Evolutionary conservation across 1,284 basidiomycete species (phyloP).

Genomic region (Mycosarcoma maydis): DNA sequence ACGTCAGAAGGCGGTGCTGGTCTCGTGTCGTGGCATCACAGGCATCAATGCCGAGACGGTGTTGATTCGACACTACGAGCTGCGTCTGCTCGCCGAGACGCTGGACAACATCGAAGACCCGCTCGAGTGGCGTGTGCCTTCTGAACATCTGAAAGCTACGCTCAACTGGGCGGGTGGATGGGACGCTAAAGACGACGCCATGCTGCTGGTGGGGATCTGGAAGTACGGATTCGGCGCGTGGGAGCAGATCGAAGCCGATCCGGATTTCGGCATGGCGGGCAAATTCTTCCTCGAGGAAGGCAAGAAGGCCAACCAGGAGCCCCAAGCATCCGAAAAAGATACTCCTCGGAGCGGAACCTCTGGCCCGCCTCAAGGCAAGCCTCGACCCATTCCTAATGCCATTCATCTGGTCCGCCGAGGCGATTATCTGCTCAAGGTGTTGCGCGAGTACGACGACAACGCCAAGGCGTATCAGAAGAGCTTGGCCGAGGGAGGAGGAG

Average conservation of each 20-base stretch:
- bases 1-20: slow-evolving; percentile 93
- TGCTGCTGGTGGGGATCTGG: slow-evolving; percentile 92
- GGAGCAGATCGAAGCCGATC: slow-evolving; percentile 92
- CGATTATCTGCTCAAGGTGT: slow-evolving; percentile 88
- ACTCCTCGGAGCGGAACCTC: slow-evolving; percentile 38
- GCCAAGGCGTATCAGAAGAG: slow-evolving; percentile 48
- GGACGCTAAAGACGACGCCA: slow-evolving; percentile 91
- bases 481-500: slow-evolving; percentile 24
- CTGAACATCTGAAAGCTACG: slow-evolving; percentile 90
- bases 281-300: slow-evolving; percentile 98
- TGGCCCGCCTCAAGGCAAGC: slow-evolving; percentile 50
- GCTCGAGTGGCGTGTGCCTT: slow-evolving; percentile 84
- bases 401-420: slow-evolving; percentile 94
- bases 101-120: slow-evolving; percentile 73
- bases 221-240: slow-evolving; percentile 95
- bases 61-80: slow-evolving; percentile 85
- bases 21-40: slow-evolving; percentile 86
- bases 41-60: slow-evolving; percentile 99
- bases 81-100: slow-evolving; percentile 82
- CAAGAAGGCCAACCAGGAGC: slow-evolving; percentile 70
- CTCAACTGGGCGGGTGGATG: slow-evolving; percentile 96
- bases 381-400: slow-evolving; percentile 61
- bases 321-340: slow-evolving; percentile 38
- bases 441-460: slow-evolving; percentile 77
- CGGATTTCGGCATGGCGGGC: slow-evolving; percentile 81